Evolutionary conservation across 176 grass and related monocot genomes (phyloP).

Genomic region (Eragrostis curvula): DNA sequence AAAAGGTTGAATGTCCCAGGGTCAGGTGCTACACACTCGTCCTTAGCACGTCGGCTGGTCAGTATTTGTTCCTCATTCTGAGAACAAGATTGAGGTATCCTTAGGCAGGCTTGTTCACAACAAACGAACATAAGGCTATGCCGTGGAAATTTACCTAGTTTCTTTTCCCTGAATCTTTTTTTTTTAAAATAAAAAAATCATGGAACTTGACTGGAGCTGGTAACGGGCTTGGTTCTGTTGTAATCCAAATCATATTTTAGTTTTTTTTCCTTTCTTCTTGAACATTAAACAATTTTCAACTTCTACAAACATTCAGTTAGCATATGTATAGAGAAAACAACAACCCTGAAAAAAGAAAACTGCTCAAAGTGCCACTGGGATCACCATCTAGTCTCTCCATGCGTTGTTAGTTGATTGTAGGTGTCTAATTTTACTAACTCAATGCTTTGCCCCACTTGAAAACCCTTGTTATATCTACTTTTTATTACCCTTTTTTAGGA

Average conservation of each 20-base stretch:
- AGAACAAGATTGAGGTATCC: not conserved
- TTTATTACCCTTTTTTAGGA: slow-evolving; percentile 56
- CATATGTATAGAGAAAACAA: slow-evolving; percentile 11
- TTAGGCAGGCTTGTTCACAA: not conserved
- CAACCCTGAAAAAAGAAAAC: not conserved
- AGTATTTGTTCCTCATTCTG: not conserved
- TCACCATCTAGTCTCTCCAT: slow-evolving; percentile 15
- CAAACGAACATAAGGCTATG: not conserved
- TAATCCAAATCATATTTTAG: not conserved
- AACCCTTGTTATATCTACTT: slow-evolving; percentile 30
- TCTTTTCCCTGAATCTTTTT: not conserved
- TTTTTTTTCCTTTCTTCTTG: not conserved
- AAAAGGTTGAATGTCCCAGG: not conserved
- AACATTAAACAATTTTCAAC: not conserved
- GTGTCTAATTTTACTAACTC: slow-evolving; percentile 1
- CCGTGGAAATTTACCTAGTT: not conserved
- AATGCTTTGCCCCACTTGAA: not conserved
- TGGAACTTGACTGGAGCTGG: not conserved
- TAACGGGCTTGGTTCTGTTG: not conserved
- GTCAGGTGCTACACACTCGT: not conserved
- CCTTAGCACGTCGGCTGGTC: not conserved
- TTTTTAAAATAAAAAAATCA: not conserved
- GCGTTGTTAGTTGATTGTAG: not conserved
- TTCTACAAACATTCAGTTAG: slow-evolving; percentile 2
- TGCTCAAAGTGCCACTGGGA: not conserved